A percentile compares a stretch with the other conserved stretches of the same genome.
phyloP scores from a whole-genome alignment of 2,329 filamentous ascomycete species.

The Talaromyces islandicus region DNA sequence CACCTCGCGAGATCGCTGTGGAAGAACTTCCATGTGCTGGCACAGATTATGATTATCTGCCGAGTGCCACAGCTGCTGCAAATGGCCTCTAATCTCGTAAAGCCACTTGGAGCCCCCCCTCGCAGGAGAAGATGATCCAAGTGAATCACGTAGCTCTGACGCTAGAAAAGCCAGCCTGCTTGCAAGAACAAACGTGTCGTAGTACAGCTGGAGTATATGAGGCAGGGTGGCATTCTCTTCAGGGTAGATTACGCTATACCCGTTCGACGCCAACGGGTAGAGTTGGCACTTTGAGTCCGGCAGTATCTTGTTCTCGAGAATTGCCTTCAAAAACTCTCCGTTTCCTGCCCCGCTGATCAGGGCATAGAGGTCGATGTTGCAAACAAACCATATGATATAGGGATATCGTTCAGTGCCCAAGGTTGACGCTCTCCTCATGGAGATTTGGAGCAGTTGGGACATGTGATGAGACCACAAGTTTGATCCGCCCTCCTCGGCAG shows the following conservation, averaged over 20 bases:
- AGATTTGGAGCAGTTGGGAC: slow-evolving; percentile 46
- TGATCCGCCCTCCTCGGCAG: slow-evolving; percentile 39
- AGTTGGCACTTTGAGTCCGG: slow-evolving; percentile 36
- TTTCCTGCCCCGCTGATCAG: slow-evolving; percentile 47
- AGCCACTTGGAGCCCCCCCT: slow-evolving; percentile 19
- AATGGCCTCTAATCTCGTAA: slow-evolving; percentile 29
- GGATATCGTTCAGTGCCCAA: slow-evolving; percentile 40
- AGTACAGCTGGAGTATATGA: slow-evolving; percentile 39
- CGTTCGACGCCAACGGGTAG: slow-evolving; percentile 27
- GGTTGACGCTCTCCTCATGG: slow-evolving; percentile 42
- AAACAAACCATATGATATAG: slow-evolving; percentile 50
- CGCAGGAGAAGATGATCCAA: neutral
- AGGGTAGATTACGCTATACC: slow-evolving; percentile 30
- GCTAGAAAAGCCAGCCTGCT: slow-evolving; percentile 41
- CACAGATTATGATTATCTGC: slow-evolving; percentile 30
- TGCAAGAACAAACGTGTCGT: slow-evolving; percentile 41
- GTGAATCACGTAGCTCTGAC: slow-evolving; percentile 28
- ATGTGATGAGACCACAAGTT: slow-evolving; percentile 52
- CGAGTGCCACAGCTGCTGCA: slow-evolving; percentile 34
- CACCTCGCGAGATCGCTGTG: slow-evolving; percentile 27
- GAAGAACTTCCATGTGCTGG: slow-evolving; percentile 31
- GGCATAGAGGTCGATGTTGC: slow-evolving; percentile 51
- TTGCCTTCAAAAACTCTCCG: slow-evolving; percentile 45
- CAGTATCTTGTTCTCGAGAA: slow-evolving; percentile 44
- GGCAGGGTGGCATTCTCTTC: slow-evolving; percentile 34